Evolutionary conservation across 2,329 filamentous ascomycete genomes (phyloP).

Genomic region (Albophoma yamanashiensis): DNA sequence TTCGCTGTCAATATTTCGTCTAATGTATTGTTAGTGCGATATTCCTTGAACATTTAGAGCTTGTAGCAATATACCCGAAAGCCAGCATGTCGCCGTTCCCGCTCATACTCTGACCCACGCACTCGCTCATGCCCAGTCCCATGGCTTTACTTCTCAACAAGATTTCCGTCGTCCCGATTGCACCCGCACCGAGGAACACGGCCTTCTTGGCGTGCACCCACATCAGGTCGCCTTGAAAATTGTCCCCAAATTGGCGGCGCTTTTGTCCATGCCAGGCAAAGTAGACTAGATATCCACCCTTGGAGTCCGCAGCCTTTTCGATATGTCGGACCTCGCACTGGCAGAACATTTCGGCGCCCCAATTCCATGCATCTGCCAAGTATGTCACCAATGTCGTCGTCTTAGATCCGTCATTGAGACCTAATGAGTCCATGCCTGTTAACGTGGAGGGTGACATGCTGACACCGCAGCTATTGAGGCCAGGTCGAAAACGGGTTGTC

Average conservation of each 20-base stretch:
- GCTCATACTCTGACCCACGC: constrained; percentile 49
- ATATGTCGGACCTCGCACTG: constrained; percentile 56
- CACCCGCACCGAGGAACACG: constrained; percentile 56
- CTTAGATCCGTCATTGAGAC: constrained; percentile 58
- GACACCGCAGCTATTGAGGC: constrained; percentile 53
- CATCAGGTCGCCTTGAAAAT: constrained; percentile 48
- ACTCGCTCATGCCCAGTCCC: constrained; percentile 46
- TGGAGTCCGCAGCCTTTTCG: constrained; percentile 32
- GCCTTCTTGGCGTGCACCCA: constrained; percentile 56
- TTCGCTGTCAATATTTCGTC: constrained; percentile 47
- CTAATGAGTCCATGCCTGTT: constrained; percentile 52
- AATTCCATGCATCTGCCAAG: constrained; percentile 59
- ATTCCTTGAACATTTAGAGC: background rate
- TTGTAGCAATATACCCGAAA: constrained; percentile 36
- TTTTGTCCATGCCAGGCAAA: constrained; percentile 54
- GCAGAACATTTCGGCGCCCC: constrained; percentile 63
- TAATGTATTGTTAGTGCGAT: constrained; percentile 7
- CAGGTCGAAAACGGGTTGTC: constrained; percentile 52
- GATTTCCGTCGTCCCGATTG: constrained; percentile 56
- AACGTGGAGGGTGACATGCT: constrained; percentile 49
- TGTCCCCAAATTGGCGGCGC: constrained; percentile 39
- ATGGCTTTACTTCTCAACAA: constrained; percentile 48
- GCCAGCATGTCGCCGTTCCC: constrained; percentile 57
- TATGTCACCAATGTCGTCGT: constrained; percentile 57
- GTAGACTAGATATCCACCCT: constrained; percentile 50